Conservation (phyloP, 2,329 filamentous ascomycete genomes). For the Xylaria sp. region DNA sequence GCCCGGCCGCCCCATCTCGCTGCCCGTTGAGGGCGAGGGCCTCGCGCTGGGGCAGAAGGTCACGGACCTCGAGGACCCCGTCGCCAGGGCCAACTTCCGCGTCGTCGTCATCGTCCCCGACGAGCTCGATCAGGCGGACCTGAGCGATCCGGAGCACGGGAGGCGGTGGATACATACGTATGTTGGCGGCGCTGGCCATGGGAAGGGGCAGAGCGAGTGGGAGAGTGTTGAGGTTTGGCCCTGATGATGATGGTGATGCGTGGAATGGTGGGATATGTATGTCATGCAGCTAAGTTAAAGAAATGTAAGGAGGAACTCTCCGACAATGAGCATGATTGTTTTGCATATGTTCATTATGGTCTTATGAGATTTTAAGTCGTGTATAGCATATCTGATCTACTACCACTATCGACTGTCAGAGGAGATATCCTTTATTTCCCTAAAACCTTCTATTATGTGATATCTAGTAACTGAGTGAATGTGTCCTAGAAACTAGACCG, state of each 20-base stretch:
- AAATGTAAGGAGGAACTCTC: not conserved
- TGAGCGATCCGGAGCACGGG: constrained; percentile 71
- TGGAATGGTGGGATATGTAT: not conserved
- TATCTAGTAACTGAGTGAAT: not conserved
- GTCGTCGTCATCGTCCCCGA: constrained; percentile 84
- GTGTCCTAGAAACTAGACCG: not conserved
- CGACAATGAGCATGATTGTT: not conserved
- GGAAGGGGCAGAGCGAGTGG: constrained; percentile 63
- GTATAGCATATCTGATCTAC: not conserved
- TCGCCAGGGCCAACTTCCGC: constrained; percentile 80
- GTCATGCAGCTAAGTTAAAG: too few relatives aligned
- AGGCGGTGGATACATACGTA: constrained; percentile 75
- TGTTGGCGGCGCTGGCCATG: constrained; percentile 51
- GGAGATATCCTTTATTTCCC: not conserved
- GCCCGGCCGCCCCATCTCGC: constrained; percentile 69
- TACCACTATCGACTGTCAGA: not conserved
- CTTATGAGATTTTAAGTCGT: not conserved
- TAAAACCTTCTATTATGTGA: not conserved
- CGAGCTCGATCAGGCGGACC: constrained; percentile 78
- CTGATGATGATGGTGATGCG: constrained; percentile 45
- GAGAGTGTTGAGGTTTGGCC: constrained; percentile 76
- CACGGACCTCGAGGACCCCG: constrained; percentile 73
- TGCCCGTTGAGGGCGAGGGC: constrained; percentile 56
- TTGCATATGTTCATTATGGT: not conserved
- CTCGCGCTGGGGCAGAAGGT: constrained; percentile 70